Evolutionary conservation across 148 eudicot genomes (phyloP).

Genomic region (Rhododendron ovatum): DNA sequence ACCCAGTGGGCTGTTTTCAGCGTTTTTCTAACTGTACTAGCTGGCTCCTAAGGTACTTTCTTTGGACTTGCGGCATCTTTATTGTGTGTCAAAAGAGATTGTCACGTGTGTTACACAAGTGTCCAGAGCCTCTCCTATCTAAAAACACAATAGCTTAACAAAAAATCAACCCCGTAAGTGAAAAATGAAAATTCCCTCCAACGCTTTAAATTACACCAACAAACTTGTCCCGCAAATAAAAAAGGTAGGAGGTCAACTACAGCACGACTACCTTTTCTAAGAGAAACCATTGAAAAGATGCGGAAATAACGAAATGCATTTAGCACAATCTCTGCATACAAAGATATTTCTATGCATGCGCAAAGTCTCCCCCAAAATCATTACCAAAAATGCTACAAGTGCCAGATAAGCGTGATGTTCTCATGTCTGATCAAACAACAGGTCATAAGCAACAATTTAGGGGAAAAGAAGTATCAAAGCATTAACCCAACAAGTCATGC

Average conservation of each 20-base stretch:
- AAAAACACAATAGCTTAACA: not conserved
- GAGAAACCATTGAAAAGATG: not conserved
- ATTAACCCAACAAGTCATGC: not conserved
- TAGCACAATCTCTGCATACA: not conserved
- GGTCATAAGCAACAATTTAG: not conserved
- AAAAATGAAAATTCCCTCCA: not conserved
- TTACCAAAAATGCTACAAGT: not conserved
- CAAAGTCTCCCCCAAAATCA: not conserved
- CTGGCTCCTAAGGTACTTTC: not conserved
- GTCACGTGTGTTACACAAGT: not conserved
- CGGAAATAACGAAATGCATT: not conserved
- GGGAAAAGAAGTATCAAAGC: not conserved
- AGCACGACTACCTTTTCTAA: not conserved
- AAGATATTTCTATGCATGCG: not conserved
- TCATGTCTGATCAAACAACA: not conserved
- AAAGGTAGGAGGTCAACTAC: not conserved
- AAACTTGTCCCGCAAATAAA: not conserved
- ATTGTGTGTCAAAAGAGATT: not conserved
- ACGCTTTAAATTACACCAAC: not conserved
- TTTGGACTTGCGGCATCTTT: not conserved
- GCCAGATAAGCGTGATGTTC: not conserved
- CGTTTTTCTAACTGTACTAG: not conserved
- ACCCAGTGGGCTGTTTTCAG: not conserved
- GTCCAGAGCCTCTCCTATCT: not conserved
- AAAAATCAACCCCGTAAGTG: not conserved